phyloP scores from a whole-genome alignment of 257 asterid genomes.

The Cruciata laevipes region DNA sequence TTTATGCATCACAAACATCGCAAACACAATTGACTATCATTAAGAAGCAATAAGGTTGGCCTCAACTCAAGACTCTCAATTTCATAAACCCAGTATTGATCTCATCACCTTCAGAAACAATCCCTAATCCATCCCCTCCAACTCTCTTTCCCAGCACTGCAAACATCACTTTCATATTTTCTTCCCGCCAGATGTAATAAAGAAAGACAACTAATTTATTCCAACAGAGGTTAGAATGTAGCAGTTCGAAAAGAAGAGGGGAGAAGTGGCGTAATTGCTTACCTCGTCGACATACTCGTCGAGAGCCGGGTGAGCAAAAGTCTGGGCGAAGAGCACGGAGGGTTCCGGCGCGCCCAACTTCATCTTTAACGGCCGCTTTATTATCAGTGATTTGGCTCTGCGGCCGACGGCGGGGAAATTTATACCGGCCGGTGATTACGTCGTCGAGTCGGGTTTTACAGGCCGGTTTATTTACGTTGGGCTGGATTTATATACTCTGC shows the following conservation, averaged over 20 bases:
- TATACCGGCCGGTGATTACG: not conserved
- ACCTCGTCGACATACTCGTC: conserved; percentile 96
- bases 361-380: conserved; percentile 9
- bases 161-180: not conserved
- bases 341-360: conserved; percentile 88
- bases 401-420: not conserved
- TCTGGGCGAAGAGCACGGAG: conserved; percentile 81
- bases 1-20: not conserved
- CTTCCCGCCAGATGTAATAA: not conserved
- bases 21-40: not conserved
- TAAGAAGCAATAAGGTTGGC: not conserved
- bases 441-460: not conserved
- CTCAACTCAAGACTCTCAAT: too few species aligned
- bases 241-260: too few species aligned
- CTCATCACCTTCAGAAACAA: not conserved
- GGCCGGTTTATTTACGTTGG: not conserved
- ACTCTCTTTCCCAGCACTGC: not conserved
- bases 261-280: not conserved
- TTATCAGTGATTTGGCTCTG: not conserved
- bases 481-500: not conserved
- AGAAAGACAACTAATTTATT: not conserved
- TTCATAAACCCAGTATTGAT: too few species aligned
- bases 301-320: conserved; percentile 65
- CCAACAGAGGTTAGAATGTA: not conserved
- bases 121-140: not conserved